phyloP scores from a whole-genome alignment of 2,329 filamentous ascomycete species.

The Byssochlamys sp. region DNA sequence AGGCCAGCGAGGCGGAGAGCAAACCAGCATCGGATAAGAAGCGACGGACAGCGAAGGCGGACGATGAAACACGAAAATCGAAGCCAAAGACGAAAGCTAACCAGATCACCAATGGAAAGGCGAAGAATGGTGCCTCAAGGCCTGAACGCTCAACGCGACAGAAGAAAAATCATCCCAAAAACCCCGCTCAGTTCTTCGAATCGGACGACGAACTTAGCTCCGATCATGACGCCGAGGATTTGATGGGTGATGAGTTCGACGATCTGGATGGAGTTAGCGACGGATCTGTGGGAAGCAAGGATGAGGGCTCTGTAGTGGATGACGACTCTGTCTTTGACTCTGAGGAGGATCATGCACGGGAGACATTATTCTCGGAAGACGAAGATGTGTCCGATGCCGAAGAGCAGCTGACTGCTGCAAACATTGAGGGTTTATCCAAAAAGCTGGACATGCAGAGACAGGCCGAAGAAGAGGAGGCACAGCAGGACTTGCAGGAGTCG shows the following conservation, averaged over 20 bases:
- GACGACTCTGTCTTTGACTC: constrained; percentile 59
- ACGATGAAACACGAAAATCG: constrained; percentile 31
- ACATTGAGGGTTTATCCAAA: constrained; percentile 82
- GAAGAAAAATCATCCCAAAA: constrained; percentile 26
- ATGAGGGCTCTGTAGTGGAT: constrained; percentile 9
- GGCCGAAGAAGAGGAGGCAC: constrained; percentile 69
- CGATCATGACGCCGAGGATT: constrained; percentile 27
- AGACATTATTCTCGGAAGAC: constrained; percentile 87
- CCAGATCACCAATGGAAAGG: constrained; percentile 21
- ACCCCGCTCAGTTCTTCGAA: constrained; percentile 29
- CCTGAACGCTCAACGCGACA: constrained; percentile 27
- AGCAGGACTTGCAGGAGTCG: constrained; percentile 74
- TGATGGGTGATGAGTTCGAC: constrained; percentile 41
- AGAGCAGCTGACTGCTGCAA: constrained; percentile 85
- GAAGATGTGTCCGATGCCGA: constrained; percentile 80
- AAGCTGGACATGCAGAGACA: constrained; percentile 71
- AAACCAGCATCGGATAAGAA: constrained; percentile 53
- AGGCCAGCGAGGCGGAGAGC: constrained; percentile 58
- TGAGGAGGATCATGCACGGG: constrained; percentile 49
- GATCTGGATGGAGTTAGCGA: constrained; percentile 33
- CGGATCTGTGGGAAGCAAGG: constrained; percentile 41
- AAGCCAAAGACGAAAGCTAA: constrained; percentile 36
- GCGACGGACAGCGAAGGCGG: constrained; percentile 45
- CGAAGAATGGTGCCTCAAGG: constrained; percentile 19
- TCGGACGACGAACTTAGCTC: constrained; percentile 27